Evolutionary conservation across 805 yeast species (phyloP), one percentile per base, ranked within the genome.

Genomic region (Yueomyces sp.): DNA sequence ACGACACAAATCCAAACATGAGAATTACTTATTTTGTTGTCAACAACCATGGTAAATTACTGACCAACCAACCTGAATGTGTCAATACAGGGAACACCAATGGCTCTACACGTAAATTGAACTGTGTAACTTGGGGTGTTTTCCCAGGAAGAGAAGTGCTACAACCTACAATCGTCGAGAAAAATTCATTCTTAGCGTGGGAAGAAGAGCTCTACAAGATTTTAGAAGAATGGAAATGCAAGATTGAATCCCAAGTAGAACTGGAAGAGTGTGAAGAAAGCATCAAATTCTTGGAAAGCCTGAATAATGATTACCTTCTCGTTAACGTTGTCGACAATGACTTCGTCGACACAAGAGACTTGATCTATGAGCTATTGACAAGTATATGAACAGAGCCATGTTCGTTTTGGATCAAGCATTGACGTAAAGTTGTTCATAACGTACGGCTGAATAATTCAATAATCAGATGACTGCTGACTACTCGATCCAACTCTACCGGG

Each of bases 41-140:
- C 52, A 74, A 74, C 53, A 56, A 65, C 33, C 73, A 76, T 2
- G 77, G 74, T 38, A 63, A 76, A 38, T 67, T 87, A 40, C 44
- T 59, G 26, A 76, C 94, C 41, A 88, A 88, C 62, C 77, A 86
- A 40, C 73, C 73, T 28, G 79, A 75, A 39, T 85, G 79, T 45
- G 2, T 30, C 9, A 30, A 30, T 6, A 30, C 6, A 30, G 33
- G 9, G 33, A 9, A 6, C 9, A 30, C 6, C 9, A 30, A 30
- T 9, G 26, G 12, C n/a, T 5, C 8, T 11, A 11, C 6, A 9
- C 57, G 68, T 36, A 82, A 78, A 48, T 87, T 94, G 49, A 88
- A 85, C 57, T 96, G 97, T 6, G 96, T 90, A 45, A 90, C 97
- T 26, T 90, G 97, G 97, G 97, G 97, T 49, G 86, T 88, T 44